Evolutionary conservation across 345 rosid genomes (phyloP).

Genomic region (Ailanthus altissimus): DNA sequence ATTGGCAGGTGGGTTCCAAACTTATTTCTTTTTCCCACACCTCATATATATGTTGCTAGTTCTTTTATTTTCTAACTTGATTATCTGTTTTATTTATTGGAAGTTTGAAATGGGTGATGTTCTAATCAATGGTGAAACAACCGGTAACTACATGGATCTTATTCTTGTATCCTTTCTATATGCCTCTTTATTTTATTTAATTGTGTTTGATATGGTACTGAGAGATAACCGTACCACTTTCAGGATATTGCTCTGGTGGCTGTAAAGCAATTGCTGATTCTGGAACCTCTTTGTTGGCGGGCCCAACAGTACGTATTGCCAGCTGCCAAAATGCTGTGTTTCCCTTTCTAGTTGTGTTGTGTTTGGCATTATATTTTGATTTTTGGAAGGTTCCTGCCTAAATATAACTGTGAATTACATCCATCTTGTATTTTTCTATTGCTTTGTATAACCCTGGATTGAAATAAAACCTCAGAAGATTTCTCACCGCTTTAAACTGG

Average conservation of each 20-base stretch:
- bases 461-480: background rate
- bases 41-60: background rate
- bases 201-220: slow-evolving; percentile 16
- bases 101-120: slow-evolving; percentile 92
- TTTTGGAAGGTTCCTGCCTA: background rate
- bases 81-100: slow-evolving; percentile 16
- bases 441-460: background rate
- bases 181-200: slow-evolving; percentile 2
- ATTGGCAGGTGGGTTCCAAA: slow-evolving; percentile 72
- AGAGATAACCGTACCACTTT: slow-evolving; percentile 16
- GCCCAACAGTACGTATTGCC: slow-evolving; percentile 64
- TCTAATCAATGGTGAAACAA: slow-evolving; percentile 70
- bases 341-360: background rate
- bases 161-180: background rate
- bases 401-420: background rate
- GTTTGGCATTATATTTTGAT: background rate
- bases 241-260: slow-evolving; percentile 64
- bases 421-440: background rate
- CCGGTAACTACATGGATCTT: slow-evolving; percentile 44
- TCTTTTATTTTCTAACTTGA: slow-evolving; percentile 12
- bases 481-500: background rate
- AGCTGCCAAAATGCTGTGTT: background rate
- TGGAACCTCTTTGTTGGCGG: slow-evolving; percentile 90
- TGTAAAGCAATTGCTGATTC: slow-evolving; percentile 93
- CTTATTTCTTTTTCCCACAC: background rate